Evolutionary conservation across 75 land plant species (phyloP), one percentile per base, ranked within the genome.

Genomic region (Sequoiadendron giganteum): DNA sequence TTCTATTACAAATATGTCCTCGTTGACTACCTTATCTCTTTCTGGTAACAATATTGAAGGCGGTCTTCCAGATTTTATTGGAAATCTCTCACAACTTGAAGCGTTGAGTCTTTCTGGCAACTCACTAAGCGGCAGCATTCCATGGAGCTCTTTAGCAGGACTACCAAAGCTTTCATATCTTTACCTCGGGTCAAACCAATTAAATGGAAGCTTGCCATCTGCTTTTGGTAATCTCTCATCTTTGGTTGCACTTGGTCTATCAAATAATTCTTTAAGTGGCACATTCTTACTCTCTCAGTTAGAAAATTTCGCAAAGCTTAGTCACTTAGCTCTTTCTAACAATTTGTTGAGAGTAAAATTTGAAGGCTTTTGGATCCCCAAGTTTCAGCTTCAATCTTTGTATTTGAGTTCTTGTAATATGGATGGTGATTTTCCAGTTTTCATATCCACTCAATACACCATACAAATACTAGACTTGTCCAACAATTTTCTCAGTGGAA

Each of bases 351-450:
- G 40, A 14, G 81, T 34, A 7, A 79, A 34, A 13, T 1, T 79
- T 79, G 61, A 56, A 4, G 40, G 5, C 15, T 38, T 0, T 78
- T 32, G 80, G 38, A 32, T 78, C 39, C 39, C 80, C 2, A 21
- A 32, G 0, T 78, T 38, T 78, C 80, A 32, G 3, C 6, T 38
- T 78, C 0, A 78, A 16, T 4, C 3, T 13, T 15, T 87, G 49
- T 10, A 84, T 80, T 42, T 87, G 61, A 79, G 68, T 18, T 34
- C 76, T 28, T 85, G 80, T 48, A 32, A 25, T 32, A 30, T 90
- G 13, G 58, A 73, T 8, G 89, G 89, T 76, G 36, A 38, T 19
- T 40, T 90, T 36, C 91, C 91, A 18, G 15, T n/a, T 18, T 38
- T 79, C 42, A 43, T 90, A 38, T 85, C 79, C 11, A 30, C 48